phyloP scores from a whole-genome alignment of 2,329 filamentous ascomycete genomes.

The Diaporthe velutina region DNA sequence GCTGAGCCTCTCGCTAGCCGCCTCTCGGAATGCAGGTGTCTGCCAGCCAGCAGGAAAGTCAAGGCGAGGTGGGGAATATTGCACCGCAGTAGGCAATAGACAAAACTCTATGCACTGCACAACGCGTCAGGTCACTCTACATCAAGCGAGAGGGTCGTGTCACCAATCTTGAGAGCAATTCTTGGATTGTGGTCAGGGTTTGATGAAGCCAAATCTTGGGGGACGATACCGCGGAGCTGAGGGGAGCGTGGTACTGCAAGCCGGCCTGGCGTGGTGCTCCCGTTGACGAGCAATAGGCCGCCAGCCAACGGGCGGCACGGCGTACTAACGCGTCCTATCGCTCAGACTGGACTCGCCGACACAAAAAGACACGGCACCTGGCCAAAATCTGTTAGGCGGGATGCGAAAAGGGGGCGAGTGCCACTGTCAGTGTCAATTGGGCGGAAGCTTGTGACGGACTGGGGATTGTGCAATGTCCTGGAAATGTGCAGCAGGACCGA shows the following conservation, averaged over 20 bases:
- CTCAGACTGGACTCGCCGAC: background rate
- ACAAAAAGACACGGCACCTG: background rate
- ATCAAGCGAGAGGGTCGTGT: conserved; percentile 16
- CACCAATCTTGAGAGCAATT: conserved; percentile 25
- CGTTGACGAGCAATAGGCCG: background rate
- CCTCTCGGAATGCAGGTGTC: conserved; percentile 15
- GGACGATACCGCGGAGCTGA: conserved; percentile 7
- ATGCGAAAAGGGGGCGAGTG: conserved; percentile 15
- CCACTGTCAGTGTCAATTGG: conserved; percentile 11
- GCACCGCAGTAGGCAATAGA: conserved; percentile 4
- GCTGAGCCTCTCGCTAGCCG: background rate
- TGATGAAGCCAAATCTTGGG: conserved; percentile 36
- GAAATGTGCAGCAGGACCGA: conserved; percentile 18
- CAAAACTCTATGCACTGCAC: conserved; percentile 28
- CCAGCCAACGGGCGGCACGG: background rate
- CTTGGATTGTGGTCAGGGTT: conserved; percentile 28
- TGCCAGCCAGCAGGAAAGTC: background rate
- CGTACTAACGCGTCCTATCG: background rate
- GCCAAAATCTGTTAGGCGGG: background rate
- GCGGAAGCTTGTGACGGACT: conserved; percentile 4
- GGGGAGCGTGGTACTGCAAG: conserved; percentile 4
- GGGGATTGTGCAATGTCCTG: conserved; percentile 30
- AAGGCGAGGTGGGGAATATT: conserved; percentile 5
- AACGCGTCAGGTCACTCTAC: conserved; percentile 8
- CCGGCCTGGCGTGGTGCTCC: background rate